Evolutionary conservation across 2,329 filamentous ascomycete species (phyloP).

Genomic region (Sphaerostilbella broomeana): DNA sequence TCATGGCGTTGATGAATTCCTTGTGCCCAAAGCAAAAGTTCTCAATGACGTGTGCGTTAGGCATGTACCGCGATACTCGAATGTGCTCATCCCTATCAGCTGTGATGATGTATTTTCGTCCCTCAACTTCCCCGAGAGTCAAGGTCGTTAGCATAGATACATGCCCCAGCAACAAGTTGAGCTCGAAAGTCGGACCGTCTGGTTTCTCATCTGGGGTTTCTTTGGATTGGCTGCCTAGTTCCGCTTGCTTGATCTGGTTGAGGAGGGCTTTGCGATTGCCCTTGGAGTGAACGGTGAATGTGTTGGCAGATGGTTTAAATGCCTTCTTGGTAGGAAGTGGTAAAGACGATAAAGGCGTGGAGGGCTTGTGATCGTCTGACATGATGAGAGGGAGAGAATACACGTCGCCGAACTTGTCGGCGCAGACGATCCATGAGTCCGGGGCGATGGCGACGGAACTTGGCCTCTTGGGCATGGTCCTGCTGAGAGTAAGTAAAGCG

Average conservation of each 20-base stretch:
- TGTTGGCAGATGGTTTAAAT: constrained; percentile 47
- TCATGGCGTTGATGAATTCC: constrained; percentile 74
- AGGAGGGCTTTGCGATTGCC: constrained; percentile 55
- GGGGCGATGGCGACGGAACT: constrained; percentile 66
- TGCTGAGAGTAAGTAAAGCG: no score
- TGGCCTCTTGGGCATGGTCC: constrained; percentile 83
- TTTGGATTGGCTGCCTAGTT: constrained; percentile 23
- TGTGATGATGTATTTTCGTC: constrained; percentile 46
- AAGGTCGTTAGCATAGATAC: constrained; percentile 90
- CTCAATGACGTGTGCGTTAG: constrained; percentile 84
- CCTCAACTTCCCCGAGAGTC: constrained; percentile 40
- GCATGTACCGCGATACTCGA: constrained; percentile 71
- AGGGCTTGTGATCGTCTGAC: constrained; percentile 10
- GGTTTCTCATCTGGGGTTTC: constrained; percentile 23
- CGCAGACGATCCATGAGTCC: constrained; percentile 69
- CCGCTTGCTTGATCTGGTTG: constrained; percentile 47
- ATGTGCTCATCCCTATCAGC: constrained; percentile 66
- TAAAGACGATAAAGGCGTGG: constrained; percentile 12
- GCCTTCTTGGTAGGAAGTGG: constrained; percentile 22
- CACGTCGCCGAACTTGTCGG: constrained; percentile 96
- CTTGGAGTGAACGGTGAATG: constrained; percentile 56
- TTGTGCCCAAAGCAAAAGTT: constrained; percentile 82
- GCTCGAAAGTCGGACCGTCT: constrained; percentile 55
- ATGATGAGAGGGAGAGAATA: constrained; percentile 68
- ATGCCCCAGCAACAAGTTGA: constrained; percentile 78